Conservation (phyloP, 805 yeast species). For the Wickerhamomyces bovis region DNA sequence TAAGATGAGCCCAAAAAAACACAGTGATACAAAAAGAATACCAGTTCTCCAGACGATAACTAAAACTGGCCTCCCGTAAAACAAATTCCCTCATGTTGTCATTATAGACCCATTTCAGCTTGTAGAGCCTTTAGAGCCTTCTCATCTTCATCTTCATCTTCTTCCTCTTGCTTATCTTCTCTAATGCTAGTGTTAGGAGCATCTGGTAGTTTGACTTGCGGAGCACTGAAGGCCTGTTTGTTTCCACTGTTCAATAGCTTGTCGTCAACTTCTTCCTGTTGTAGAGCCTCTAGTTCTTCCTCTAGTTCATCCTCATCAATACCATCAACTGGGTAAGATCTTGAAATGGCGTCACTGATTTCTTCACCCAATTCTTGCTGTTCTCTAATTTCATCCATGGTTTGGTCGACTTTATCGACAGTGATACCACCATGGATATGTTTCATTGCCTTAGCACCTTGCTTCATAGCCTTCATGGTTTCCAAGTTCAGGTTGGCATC, state of each 20-base stretch:
- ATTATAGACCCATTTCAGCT: constrained; percentile 77
- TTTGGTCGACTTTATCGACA: constrained; percentile 93
- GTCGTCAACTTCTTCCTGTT: constrained; percentile 27
- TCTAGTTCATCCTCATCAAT: constrained; percentile 32
- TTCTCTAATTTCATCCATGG: constrained; percentile 97
- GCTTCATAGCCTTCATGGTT: constrained; percentile 98
- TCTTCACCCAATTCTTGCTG: constrained; percentile 94
- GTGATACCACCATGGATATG: constrained; percentile 91
- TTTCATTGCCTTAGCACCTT: constrained; percentile 95
- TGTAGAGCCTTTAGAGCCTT: constrained; percentile 74
- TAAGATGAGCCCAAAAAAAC: not conserved
- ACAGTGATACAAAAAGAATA: not conserved
- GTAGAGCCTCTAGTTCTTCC: constrained; percentile 10
- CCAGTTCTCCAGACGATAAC: not conserved
- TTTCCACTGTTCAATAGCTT: constrained; percentile 43
- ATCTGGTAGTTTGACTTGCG: constrained; percentile 37
- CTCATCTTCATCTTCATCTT: constrained; percentile 74
- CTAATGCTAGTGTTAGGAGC: constrained; percentile 34
- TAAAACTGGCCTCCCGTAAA: not conserved
- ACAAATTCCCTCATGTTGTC: not conserved
- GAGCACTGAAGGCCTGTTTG: not conserved
- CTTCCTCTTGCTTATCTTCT: constrained; percentile 22
- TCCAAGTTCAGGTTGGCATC: constrained; percentile 94
- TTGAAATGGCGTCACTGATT: constrained; percentile 90
- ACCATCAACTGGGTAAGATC: constrained; percentile 79